Base-by-base conservation (phyloP, 345 rosid genomes). In the Eucalyptus leucophloia region DNA sequence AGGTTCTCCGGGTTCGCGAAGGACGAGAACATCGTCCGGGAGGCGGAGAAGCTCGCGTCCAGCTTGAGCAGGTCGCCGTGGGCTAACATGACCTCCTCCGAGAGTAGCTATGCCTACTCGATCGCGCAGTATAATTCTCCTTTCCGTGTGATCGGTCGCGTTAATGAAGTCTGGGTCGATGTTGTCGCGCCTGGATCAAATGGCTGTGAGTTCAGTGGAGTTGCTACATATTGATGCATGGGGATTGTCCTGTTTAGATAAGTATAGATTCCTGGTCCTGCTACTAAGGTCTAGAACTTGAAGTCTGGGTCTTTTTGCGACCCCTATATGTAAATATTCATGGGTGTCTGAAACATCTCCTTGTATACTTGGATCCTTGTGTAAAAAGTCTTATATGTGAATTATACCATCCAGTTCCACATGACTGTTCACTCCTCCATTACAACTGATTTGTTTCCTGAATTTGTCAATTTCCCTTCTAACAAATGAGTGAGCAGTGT, bases 81-180 rank as follows among this genome's bases (percentile, higher is more conserved):
- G 96, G 94, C 91, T 17, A 94, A 92, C 89, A 40, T 88, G 26
- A 93, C 94, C 44, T 85, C 90, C 54, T 51, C 87, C 12, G 92
- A 89, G 19, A 93, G 96, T 26, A 90, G 83, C 12, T 92, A 88
- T 44, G 93, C 96, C 86, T 96, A 95, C 87, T 94, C 97, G 28
- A 91, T 96, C 88, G 97, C 96, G 2, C 98, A 96, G 89, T 94
- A 94, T 42, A 93, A 93, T 88, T 88, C 98, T 83, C 97, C 96
- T 2, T 93, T 96, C 91, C 92, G 89, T 72, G 87, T 94, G 88
- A 89, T 95, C 8, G 94, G 96, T 4, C 96, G 97, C 9, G 89
- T 89, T 49, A 96, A 95, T 89, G 98, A 96, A 91, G 93, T 96
- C 1, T 94, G 97, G 98, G 97, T 92, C 30, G 96, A 95, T 89